Conservation (phyloP, 1,284 basidiomycete species). For the Leccinum pachyderme region DNA sequence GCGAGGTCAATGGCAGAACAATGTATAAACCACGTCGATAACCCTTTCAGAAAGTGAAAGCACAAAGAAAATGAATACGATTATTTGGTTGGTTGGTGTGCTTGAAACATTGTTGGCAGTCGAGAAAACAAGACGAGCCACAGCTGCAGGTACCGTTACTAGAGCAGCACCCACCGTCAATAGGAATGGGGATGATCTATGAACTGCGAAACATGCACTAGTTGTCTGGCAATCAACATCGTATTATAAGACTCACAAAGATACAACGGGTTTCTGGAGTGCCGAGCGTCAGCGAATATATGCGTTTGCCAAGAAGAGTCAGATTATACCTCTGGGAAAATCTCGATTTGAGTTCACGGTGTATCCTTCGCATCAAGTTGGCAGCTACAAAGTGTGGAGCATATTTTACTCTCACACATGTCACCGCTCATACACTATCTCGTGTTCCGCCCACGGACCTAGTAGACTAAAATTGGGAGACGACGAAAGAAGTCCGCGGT, state of each 20-base stretch:
- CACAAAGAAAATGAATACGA: not conserved
- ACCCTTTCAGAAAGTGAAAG: not conserved
- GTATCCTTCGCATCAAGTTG: not conserved
- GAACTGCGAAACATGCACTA: not conserved
- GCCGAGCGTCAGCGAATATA: not conserved
- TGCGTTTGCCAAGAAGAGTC: not conserved
- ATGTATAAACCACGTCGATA: not conserved
- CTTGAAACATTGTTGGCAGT: not conserved
- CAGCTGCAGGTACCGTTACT: slow-evolving; percentile 11
- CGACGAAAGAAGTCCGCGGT: not conserved
- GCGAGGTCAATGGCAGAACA: not conserved
- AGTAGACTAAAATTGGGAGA: not conserved
- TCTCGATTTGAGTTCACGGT: not conserved
- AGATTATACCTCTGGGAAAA: slow-evolving; percentile 9
- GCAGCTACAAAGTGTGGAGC: not conserved
- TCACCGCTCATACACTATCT: not conserved
- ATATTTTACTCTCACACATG: not conserved
- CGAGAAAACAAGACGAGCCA: slow-evolving; percentile 8
- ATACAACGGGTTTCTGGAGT: not conserved
- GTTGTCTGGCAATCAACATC: not conserved
- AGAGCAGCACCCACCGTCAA: slow-evolving; percentile 28
- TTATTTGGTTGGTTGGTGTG: not conserved
- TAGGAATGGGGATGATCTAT: slow-evolving; percentile 20
- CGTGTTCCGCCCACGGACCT: not conserved
- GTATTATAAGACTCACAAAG: not conserved